Percentiles rank a stretch among this genome's conserved stretches.
These are phyloP conservation scores for Aureobasidium sp. DNA, from an alignment of 2,329 filamentous ascomycete species.

Conservation along the genomic window DNA sequence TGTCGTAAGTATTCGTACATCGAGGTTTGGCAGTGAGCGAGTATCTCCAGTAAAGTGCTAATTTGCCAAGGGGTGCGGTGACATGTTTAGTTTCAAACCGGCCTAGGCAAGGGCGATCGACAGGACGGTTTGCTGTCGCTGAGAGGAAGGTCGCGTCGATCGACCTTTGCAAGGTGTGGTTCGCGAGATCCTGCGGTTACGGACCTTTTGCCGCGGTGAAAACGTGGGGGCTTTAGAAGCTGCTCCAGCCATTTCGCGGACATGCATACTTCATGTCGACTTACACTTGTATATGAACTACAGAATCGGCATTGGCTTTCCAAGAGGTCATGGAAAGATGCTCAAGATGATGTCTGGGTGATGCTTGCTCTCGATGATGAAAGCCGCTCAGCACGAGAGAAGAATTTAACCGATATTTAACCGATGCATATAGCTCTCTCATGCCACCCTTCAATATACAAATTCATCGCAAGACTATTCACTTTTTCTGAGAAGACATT, in stretches of 20 bases:
- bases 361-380: not conserved
- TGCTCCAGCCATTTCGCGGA: too few species aligned
- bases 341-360: not conserved
- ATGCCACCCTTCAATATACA: too few species aligned
- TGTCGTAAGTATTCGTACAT: not conserved
- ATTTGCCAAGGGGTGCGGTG: not conserved
- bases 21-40: not conserved
- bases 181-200: not conserved
- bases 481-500: too few species aligned
- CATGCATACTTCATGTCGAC: too few species aligned
- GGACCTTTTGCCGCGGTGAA: not conserved
- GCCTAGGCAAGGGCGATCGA: slow-evolving; percentile 6
- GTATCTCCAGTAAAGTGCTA: not conserved
- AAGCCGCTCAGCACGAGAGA: not conserved
- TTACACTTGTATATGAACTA: too few species aligned
- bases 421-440: not conserved
- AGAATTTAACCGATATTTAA: not conserved
- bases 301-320: too few species aligned
- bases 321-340: not conserved
- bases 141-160: not conserved
- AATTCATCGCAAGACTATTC: too few species aligned
- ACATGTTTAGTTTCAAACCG: not conserved
- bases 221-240: not conserved
- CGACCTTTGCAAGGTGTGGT: not conserved
- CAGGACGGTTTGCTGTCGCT: not conserved